Conservation (phyloP, 208 protist genomes). For the Leishmania martiniquensis region DNA sequence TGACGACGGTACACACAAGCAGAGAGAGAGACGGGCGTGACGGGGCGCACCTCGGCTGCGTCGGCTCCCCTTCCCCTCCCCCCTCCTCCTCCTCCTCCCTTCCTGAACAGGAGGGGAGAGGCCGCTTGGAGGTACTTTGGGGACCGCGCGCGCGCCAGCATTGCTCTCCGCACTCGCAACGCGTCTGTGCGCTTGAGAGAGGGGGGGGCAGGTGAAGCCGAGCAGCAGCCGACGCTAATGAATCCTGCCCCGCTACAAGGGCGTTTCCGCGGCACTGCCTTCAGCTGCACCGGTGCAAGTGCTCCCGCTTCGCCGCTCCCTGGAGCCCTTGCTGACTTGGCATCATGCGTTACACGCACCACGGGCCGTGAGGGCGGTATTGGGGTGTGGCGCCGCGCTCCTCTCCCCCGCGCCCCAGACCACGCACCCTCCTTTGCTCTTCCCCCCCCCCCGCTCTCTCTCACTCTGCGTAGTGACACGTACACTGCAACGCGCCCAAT, state of each 20-base stretch:
- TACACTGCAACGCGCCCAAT: not conserved
- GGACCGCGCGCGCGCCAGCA: no score
- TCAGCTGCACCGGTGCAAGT: not conserved
- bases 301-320: not conserved
- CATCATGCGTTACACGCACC: not conserved
- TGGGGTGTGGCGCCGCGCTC: not conserved
- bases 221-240: not conserved
- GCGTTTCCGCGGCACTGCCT: not conserved
- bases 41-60: no score
- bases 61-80: no score
- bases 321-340: no score
- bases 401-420: not conserved
- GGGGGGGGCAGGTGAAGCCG: not conserved
- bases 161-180: not conserved
- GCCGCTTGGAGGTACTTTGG: no score
- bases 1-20: not conserved
- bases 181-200: not conserved
- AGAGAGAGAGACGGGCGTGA: no score
- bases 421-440: not conserved
- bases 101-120: no score
- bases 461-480: not conserved
- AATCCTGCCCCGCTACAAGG: not conserved
- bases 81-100: no score
- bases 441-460: not conserved
- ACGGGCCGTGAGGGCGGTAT: not conserved